Percentiles rank a stretch among this genome's conserved stretches.
Evolutionary conservation across 1,284 basidiomycete species (phyloP).

Genomic region (Trichosporon sp.): DNA sequence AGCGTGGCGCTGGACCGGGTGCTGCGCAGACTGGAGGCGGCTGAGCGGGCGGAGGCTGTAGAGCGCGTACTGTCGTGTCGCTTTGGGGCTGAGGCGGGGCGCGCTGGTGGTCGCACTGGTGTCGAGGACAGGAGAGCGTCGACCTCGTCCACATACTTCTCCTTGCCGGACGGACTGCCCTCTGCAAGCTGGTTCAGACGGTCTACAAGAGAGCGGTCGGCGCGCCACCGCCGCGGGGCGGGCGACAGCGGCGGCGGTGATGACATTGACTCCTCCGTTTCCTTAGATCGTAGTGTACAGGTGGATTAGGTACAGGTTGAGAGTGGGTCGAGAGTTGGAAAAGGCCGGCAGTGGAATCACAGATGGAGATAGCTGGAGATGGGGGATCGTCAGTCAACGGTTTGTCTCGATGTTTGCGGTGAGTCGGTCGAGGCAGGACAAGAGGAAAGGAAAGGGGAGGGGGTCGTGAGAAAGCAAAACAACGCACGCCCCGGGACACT

Average conservation of each 20-base stretch:
- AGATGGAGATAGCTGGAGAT: neutral
- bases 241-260: slow-evolving; percentile 49
- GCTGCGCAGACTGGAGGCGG: neutral
- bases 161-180: neutral
- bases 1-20: slow-evolving; percentile 11
- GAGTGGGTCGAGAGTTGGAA: neutral
- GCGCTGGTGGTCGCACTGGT: slow-evolving; percentile 2
- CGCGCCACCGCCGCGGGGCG: slow-evolving; percentile 45
- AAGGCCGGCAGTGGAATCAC: neutral
- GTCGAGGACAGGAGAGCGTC: slow-evolving; percentile 32
- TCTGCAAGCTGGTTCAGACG: slow-evolving; percentile 28
- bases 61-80: slow-evolving; percentile 4
- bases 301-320: neutral
- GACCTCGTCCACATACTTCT: slow-evolving; percentile 25
- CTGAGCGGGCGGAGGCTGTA: neutral
- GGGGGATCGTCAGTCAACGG: neutral
- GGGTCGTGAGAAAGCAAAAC: neutral
- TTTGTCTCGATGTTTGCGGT: neutral
- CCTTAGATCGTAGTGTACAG: neutral
- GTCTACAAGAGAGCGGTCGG: slow-evolving; percentile 40
- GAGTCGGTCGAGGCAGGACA: neutral
- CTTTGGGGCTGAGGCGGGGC: neutral
- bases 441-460: slow-evolving; percentile 6
- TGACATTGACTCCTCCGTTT: neutral
- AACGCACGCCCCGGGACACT: neutral